These are phyloP conservation scores for Castanea mollissima DNA, from an alignment of 306 rosid genomes.

Conservation along the genomic window DNA sequence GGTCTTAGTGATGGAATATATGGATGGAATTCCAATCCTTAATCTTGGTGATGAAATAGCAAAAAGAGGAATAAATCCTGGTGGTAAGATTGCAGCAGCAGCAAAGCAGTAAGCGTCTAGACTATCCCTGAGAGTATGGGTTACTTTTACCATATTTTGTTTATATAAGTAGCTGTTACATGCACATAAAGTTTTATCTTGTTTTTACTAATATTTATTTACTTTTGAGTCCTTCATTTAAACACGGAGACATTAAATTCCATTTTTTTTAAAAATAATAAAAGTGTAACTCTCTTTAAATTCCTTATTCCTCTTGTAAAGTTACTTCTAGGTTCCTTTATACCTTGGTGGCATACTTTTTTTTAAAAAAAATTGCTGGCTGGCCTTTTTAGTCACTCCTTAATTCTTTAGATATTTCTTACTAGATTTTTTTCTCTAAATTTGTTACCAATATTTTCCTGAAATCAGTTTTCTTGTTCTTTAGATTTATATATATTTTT, in stretches of 20 bases:
- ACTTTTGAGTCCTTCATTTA: slow-evolving; percentile 11
- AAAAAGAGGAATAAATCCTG: slow-evolving; percentile 81
- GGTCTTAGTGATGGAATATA: slow-evolving; percentile 85
- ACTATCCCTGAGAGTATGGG: slow-evolving; percentile 18
- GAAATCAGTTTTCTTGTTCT: neutral
- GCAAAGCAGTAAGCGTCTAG: slow-evolving; percentile 79
- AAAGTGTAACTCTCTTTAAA: neutral
- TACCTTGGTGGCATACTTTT: neutral
- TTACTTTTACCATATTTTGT: slow-evolving; percentile 7
- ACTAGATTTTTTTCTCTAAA: neutral
- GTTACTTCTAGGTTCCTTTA: neutral
- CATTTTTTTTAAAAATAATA: neutral
- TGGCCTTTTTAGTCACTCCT: neutral
- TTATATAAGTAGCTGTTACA: neutral
- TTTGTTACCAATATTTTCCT: neutral
- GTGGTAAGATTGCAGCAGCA: slow-evolving; percentile 67
- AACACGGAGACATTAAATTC: slow-evolving; percentile 4
- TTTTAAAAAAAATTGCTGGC: too few species aligned
- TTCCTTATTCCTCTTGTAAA: neutral
- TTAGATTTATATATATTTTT: neutral
- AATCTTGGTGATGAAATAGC: slow-evolving; percentile 93
- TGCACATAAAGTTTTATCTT: slow-evolving; percentile 1
- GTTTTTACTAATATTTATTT: slow-evolving; percentile 6
- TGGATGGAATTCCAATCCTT: slow-evolving; percentile 85
- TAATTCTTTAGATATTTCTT: neutral